phyloP scores from a whole-genome alignment of 331 rosid genomes.

The Pyracantha coccinea region DNA sequence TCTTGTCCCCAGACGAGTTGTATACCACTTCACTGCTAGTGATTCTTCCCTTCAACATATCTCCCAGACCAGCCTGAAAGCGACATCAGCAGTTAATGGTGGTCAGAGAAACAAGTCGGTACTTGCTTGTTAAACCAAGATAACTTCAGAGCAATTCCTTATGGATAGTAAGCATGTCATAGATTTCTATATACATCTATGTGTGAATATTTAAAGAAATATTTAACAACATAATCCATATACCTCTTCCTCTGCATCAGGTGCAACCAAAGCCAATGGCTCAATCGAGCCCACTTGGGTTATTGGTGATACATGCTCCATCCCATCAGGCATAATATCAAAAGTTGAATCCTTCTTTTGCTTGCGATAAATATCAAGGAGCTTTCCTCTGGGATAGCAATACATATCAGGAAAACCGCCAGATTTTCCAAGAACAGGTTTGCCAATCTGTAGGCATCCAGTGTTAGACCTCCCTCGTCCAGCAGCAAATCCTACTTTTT shows the following conservation, averaged over 20 bases:
- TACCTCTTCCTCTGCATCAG: conserved; percentile 63
- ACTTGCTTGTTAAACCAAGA: background rate
- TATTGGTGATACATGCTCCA: conserved; percentile 35
- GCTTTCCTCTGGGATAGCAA: conserved; percentile 60
- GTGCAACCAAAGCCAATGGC: conserved; percentile 63
- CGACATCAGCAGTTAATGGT: conserved; percentile 6
- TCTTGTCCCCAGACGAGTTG: conserved; percentile 28
- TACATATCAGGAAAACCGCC: conserved; percentile 22
- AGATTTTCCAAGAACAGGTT: conserved; percentile 46
- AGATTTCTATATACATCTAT: background rate
- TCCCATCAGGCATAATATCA: conserved; percentile 32
- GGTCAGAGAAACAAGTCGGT: conserved; percentile 4
- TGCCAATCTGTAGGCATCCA: conserved; percentile 36
- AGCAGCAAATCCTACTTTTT: conserved; percentile 45
- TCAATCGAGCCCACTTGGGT: conserved; percentile 32
- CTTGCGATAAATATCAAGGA: conserved; percentile 66
- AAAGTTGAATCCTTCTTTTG: conserved; percentile 33
- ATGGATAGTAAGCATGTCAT: background rate
- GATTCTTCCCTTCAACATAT: conserved; percentile 52
- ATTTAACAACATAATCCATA: background rate
- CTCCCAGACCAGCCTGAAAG: conserved; percentile 44
- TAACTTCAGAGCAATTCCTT: background rate
- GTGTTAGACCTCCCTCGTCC: conserved; percentile 58
- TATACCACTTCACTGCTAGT: conserved; percentile 42
- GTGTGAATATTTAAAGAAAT: background rate